phyloP scores from a whole-genome alignment of 2,329 filamentous ascomycete species.

The Fusarium dlaminii region DNA sequence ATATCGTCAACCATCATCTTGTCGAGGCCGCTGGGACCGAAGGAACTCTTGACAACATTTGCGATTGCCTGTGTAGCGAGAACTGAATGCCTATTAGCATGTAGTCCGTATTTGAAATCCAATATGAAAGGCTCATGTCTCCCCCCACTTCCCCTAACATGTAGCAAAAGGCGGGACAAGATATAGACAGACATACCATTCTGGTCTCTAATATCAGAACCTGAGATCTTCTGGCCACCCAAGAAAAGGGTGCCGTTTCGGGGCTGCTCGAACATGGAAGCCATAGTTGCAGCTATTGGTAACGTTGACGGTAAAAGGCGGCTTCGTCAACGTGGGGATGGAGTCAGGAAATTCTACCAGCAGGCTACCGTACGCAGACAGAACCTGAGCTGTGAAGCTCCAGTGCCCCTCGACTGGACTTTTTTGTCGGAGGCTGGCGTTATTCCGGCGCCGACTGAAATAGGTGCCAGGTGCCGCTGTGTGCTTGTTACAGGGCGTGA shows the following conservation, averaged over 20 bases:
- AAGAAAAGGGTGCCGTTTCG: slow-evolving; percentile 97
- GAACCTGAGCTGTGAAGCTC: slow-evolving; percentile 47
- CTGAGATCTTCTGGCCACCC: slow-evolving; percentile 96
- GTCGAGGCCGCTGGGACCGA: slow-evolving; percentile 94
- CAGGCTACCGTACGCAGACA: slow-evolving; percentile 35
- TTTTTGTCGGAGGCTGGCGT: slow-evolving; percentile 42
- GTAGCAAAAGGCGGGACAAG: slow-evolving; percentile 34
- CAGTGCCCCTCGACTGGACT: slow-evolving; percentile 40
- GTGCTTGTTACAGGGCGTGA: background rate
- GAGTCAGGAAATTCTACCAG: slow-evolving; percentile 46
- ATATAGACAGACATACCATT: slow-evolving; percentile 70
- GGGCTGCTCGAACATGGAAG: slow-evolving; percentile 94
- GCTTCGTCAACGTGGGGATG: slow-evolving; percentile 41
- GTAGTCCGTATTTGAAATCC: slow-evolving; percentile 11
- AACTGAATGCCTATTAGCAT: slow-evolving; percentile 62
- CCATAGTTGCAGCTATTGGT: slow-evolving; percentile 67
- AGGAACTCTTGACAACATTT: slow-evolving; percentile 99
- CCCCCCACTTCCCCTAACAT: slow-evolving; percentile 42
- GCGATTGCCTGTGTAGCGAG: slow-evolving; percentile 95
- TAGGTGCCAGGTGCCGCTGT: background rate
- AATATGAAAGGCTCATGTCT: slow-evolving; percentile 25
- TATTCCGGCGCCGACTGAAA: slow-evolving; percentile 40
- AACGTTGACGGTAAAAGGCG: slow-evolving; percentile 38
- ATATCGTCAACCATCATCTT: slow-evolving; percentile 99
- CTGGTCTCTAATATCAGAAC: slow-evolving; percentile 95